Evolutionary conservation across 192 early-diverging fungal species (phyloP).

Genomic region (Backusella psychrophila): DNA sequence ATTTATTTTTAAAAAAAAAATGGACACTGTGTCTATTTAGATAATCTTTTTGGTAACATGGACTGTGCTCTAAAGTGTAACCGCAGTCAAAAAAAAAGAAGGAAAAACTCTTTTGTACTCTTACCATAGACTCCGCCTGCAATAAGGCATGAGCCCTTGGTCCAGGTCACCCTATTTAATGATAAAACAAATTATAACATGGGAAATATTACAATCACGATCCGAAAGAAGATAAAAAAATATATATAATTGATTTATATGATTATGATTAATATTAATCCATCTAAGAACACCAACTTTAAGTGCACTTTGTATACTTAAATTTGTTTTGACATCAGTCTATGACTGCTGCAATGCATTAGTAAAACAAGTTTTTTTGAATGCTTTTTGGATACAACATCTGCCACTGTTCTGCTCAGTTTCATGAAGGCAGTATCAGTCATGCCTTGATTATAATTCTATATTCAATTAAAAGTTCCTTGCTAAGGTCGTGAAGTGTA

Average conservation of each 20-base stretch:
- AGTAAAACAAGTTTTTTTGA: too few relatives aligned
- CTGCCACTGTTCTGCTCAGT: slow-evolving; percentile 5
- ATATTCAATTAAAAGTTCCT: slow-evolving; percentile 12
- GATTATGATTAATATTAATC: too few relatives aligned
- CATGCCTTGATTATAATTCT: slow-evolving; percentile 2
- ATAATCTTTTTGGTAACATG: background rate
- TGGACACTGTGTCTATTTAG: background rate
- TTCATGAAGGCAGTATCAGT: slow-evolving; percentile 8
- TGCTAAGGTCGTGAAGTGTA: background rate
- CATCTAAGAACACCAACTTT: too few relatives aligned
- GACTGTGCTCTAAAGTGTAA: background rate
- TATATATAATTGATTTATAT: too few relatives aligned
- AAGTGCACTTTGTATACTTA: too few relatives aligned
- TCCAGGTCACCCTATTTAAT: background rate
- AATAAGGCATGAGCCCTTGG: background rate
- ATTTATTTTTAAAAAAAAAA: background rate
- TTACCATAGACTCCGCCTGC: background rate
- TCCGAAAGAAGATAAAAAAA: too few relatives aligned
- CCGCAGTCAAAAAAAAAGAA: background rate
- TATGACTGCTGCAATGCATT: too few relatives aligned
- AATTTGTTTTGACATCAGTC: too few relatives aligned
- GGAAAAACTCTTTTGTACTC: background rate
- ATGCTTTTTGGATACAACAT: background rate
- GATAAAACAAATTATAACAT: background rate
- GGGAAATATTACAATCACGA: too few relatives aligned